Evolutionary conservation across 148 eudicot species (phyloP).

Genomic region (Polygonum maritimum): DNA sequence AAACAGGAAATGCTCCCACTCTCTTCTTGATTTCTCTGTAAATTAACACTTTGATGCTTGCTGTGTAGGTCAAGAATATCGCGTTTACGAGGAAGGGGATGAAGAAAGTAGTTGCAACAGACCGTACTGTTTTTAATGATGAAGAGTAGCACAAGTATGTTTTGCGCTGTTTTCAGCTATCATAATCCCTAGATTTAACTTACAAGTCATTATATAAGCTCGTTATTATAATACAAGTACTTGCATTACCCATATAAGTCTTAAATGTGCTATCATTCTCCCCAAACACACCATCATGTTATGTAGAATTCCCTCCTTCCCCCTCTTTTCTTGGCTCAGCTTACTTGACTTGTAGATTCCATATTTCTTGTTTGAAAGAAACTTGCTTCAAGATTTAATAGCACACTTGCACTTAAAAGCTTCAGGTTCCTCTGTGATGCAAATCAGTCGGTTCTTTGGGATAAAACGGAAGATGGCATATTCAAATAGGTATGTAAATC

Average conservation of each 20-base stretch:
- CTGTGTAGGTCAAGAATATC: slow-evolving; percentile 58
- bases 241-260: no score
- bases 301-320: background rate
- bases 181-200: background rate
- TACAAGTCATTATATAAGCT: background rate
- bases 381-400: background rate
- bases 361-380: background rate
- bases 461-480: no score
- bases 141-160: slow-evolving; percentile 89
- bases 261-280: no score
- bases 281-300: background rate
- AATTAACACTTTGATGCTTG: background rate
- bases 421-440: background rate
- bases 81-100: slow-evolving; percentile 74
- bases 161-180: slow-evolving; percentile 4
- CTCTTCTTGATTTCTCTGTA: background rate
- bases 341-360: background rate
- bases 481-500: no score
- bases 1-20: background rate
- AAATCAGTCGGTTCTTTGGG: background rate
- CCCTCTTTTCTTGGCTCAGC: background rate
- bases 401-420: background rate
- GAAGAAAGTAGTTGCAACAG: slow-evolving; percentile 35
- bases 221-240: background rate
- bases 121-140: slow-evolving; percentile 73